phyloP scores from a whole-genome alignment of 2,329 filamentous ascomycete genomes.

The Claviceps sp. region DNA sequence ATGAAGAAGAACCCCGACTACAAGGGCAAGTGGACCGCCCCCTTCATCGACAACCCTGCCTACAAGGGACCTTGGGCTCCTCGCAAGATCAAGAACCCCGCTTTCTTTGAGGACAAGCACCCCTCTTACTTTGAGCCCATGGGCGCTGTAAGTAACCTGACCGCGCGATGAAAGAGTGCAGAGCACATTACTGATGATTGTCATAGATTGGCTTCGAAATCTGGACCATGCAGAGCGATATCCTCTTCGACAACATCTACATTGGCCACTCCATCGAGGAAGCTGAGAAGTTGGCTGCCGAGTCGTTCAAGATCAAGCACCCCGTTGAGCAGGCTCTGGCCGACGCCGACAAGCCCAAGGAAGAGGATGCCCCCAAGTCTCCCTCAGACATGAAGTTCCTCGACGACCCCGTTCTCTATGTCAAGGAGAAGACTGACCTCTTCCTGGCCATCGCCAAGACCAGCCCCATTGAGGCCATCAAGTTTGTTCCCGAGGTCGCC shows the following conservation, averaged over 20 bases:
- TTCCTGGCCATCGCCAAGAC: constrained; percentile 75
- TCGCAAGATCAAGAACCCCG: constrained; percentile 91
- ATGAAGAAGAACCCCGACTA: constrained; percentile 90
- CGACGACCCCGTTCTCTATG: constrained; percentile 76
- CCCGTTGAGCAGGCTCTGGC: constrained; percentile 69
- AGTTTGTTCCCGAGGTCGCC: constrained; percentile 84
- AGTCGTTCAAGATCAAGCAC: constrained; percentile 85
- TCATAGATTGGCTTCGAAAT: constrained; percentile 89
- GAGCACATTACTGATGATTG: constrained; percentile 7
- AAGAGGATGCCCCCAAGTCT: constrained; percentile 48
- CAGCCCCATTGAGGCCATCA: constrained; percentile 72
- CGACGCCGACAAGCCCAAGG: constrained; percentile 67
- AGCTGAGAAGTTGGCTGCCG: constrained; percentile 73
- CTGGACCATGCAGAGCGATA: constrained; percentile 99
- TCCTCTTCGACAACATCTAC: constrained; percentile 99
- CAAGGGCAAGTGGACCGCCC: constrained; percentile 97
- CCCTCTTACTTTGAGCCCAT: constrained; percentile 97
- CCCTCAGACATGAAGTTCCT: constrained; percentile 72
- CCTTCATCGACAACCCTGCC: constrained; percentile 87
- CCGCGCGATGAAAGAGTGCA: background rate
- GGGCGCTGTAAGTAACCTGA: constrained; percentile 61
- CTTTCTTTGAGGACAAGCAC: constrained; percentile 93
- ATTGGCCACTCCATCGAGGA: constrained; percentile 94
- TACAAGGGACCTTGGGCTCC: constrained; percentile 97
- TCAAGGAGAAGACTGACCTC: constrained; percentile 86